Conservation (phyloP, 257 asterid species). For the Solanum medicagineum region DNA sequence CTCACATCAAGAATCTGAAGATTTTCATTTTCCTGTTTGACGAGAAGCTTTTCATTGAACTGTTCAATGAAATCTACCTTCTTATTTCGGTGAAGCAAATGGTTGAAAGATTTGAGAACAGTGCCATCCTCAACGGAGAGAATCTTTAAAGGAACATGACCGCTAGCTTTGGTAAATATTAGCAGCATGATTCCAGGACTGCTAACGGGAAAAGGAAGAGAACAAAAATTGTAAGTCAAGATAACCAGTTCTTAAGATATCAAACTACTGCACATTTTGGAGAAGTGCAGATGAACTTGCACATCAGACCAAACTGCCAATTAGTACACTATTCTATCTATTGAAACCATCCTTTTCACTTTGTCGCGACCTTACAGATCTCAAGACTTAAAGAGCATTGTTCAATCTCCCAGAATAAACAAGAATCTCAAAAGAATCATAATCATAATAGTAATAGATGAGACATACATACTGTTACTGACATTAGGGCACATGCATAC, state of each 20-base stretch:
- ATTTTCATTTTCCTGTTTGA: conserved; percentile 25
- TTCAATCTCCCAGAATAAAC: not conserved
- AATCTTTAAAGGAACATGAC: conserved; percentile 78
- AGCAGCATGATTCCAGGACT: conserved; percentile 92
- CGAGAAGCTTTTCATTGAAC: conserved; percentile 88
- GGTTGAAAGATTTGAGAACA: conserved; percentile 31
- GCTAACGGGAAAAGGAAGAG: conserved; percentile 7
- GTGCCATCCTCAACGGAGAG: conserved; percentile 96
- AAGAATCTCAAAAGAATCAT: not conserved
- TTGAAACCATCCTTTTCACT: not conserved
- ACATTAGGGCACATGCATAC: not conserved
- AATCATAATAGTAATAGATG: not conserved
- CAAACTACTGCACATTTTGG: not conserved
- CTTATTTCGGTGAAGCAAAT: conserved; percentile 14
- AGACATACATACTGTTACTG: not conserved
- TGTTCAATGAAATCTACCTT: conserved; percentile 19
- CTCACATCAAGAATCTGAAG: conserved; percentile 20
- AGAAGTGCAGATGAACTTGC: not conserved
- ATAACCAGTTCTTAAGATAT: not conserved
- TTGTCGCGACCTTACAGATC: not conserved
- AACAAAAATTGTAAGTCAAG: not conserved
- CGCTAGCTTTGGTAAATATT: conserved; percentile 53
- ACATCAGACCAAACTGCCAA: not conserved
- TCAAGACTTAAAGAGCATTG: not conserved
- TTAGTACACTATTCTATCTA: not conserved